Conservation (phyloP, 1,284 basidiomycete genomes). For the Fomitopsis schrenkii region DNA sequence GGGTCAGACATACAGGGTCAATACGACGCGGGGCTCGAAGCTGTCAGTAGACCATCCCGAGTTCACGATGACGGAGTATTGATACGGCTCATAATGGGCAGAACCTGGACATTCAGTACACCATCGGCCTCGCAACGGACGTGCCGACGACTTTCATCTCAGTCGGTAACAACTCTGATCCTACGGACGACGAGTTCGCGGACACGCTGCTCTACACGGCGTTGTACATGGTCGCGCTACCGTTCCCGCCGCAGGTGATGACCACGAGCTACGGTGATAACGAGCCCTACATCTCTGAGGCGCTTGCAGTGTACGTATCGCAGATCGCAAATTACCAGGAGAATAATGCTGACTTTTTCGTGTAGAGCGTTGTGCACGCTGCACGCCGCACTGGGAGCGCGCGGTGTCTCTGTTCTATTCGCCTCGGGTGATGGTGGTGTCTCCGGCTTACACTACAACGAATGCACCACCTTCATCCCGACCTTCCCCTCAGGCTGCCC, state of each 20-base stretch:
- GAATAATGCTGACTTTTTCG: neutral
- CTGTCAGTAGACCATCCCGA: conserved; percentile 9
- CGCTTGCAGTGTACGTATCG: conserved; percentile 52
- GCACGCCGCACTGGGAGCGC: conserved; percentile 44
- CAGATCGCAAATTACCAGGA: too few relatives aligned
- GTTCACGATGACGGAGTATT: neutral
- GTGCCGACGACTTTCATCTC: conserved; percentile 18
- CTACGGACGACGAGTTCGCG: conserved; percentile 16
- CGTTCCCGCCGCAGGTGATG: conserved; percentile 28
- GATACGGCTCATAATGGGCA: neutral
- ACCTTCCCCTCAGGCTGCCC: conserved; percentile 63
- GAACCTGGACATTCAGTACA: conserved; percentile 62
- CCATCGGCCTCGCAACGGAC: conserved; percentile 56
- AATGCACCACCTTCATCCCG: conserved; percentile 52
- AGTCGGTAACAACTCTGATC: conserved; percentile 11
- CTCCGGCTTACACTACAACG: conserved; percentile 46
- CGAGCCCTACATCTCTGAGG: conserved; percentile 37
- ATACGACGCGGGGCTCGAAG: conserved; percentile 16
- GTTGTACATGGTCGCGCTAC: conserved; percentile 26
- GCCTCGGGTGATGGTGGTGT: conserved; percentile 62
- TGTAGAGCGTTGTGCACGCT: conserved; percentile 15
- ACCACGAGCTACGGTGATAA: conserved; percentile 51
- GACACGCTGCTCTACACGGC: conserved; percentile 27
- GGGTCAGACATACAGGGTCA: conserved; percentile 30
- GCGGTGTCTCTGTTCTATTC: conserved; percentile 58